These are phyloP conservation scores for Pseudozyma thailandica DNA, from an alignment of 1,284 basidiomycete genomes.

Conservation along the genomic window DNA sequence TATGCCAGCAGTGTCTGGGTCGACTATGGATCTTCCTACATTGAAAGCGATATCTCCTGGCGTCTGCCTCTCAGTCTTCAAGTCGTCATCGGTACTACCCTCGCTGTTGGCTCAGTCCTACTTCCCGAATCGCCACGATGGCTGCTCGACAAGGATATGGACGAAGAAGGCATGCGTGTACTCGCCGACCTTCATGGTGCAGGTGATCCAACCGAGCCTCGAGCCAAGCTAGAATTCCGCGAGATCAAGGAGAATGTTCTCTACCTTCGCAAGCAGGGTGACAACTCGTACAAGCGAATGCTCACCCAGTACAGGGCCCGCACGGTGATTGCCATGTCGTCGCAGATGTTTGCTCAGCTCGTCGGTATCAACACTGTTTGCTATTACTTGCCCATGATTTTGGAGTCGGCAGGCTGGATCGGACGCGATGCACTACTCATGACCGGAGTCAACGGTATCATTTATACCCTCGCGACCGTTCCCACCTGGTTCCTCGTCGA, in stretches of 20 bases:
- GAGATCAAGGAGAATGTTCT: conserved; percentile 86
- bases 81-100: conserved; percentile 80
- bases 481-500: conserved; percentile 94
- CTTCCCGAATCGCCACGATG: conserved; percentile 96
- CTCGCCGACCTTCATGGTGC: conserved; percentile 89
- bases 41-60: conserved; percentile 69
- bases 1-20: conserved; percentile 85
- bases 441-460: conserved; percentile 79
- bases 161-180: conserved; percentile 85
- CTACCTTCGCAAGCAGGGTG: conserved; percentile 71
- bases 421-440: conserved; percentile 96
- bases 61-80: conserved; percentile 69
- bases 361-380: conserved; percentile 77
- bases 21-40: conserved; percentile 91
- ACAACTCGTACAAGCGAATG: conserved; percentile 82
- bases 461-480: conserved; percentile 74
- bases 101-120: conserved; percentile 82
- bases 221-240: conserved; percentile 84
- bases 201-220: conserved; percentile 77
- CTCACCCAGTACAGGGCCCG: conserved; percentile 88
- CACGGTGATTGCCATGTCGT: conserved; percentile 95
- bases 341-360: conserved; percentile 93
- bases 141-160: conserved; percentile 89
- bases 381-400: conserved; percentile 78
- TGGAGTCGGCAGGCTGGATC: conserved; percentile 87